Percentiles rank a stretch among this genome's conserved stretches.
phyloP scores from a whole-genome alignment of 2,329 filamentous ascomycete genomes.

The Leptographium procerum region DNA sequence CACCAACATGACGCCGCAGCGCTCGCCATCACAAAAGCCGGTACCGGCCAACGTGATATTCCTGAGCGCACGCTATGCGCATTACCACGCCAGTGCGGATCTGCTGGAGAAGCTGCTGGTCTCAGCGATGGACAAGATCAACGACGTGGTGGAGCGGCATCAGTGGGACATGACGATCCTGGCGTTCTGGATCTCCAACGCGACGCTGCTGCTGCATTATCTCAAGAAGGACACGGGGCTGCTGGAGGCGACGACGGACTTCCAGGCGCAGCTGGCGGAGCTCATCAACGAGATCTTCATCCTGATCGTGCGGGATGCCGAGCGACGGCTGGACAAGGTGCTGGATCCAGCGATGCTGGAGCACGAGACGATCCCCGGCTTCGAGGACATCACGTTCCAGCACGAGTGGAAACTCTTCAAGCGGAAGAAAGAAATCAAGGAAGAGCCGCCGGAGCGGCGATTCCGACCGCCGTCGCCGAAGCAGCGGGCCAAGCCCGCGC shows the following conservation, averaged over 20 bases:
- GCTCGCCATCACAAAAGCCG: conserved; percentile 92
- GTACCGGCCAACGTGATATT: conserved; percentile 97
- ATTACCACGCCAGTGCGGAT: conserved; percentile 86
- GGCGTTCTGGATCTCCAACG: conserved; percentile 98
- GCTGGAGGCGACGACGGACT: conserved; percentile 69
- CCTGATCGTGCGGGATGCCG: conserved; percentile 89
- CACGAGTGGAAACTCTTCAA: conserved; percentile 98
- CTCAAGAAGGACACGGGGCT: conserved; percentile 86
- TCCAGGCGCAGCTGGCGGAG: conserved; percentile 87
- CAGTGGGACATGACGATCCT: conserved; percentile 99
- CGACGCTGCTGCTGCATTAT: conserved; percentile 89
- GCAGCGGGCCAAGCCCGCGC: conserved; percentile 79
- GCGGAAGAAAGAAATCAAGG: conserved; percentile 78
- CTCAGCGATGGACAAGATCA: conserved; percentile 90
- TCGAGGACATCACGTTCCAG: conserved; percentile 93
- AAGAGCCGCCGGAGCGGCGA: conserved; percentile 80
- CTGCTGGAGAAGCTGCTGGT: conserved; percentile 70
- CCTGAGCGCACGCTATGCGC: conserved; percentile 85
- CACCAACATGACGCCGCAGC: conserved; percentile 93
- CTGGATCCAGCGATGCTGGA: conserved; percentile 90
- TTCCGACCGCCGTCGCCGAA: conserved; percentile 90
- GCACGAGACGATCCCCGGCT: conserved; percentile 94
- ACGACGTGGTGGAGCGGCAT: conserved; percentile 85
- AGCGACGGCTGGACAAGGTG: conserved; percentile 91
- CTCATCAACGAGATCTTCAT: conserved; percentile 98